These are phyloP conservation scores for Beauveria brongniartii DNA, from an alignment of 2,329 filamentous ascomycete species.

Conservation along the genomic window DNA sequence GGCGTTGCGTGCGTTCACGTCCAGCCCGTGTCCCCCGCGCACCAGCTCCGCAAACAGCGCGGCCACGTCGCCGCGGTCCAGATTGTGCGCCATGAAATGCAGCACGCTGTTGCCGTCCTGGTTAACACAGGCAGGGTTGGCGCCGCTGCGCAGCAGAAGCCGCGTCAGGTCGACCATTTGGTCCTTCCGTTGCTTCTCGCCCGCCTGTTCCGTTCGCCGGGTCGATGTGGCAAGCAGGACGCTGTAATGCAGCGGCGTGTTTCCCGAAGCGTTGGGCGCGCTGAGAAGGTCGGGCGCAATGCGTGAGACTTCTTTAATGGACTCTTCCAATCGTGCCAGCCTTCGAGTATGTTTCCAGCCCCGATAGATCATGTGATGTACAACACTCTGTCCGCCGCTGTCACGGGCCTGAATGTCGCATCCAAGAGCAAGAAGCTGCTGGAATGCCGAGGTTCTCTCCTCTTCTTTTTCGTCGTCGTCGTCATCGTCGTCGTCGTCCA, in stretches of 20 bases:
- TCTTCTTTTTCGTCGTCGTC: background rate
- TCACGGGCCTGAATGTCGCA: background rate
- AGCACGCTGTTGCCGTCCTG: background rate
- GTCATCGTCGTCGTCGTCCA: background rate
- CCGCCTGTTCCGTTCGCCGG: background rate
- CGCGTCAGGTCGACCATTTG: background rate
- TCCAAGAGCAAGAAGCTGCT: background rate
- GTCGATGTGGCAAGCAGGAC: background rate
- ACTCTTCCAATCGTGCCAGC: background rate
- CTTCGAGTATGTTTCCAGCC: background rate
- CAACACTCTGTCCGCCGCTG: background rate
- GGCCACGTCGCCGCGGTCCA: background rate
- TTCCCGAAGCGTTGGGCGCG: background rate
- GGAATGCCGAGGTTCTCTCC: background rate
- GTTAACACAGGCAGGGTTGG: background rate
- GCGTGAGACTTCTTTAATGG: background rate
- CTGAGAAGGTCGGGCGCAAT: background rate
- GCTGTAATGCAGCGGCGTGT: constrained; percentile 5
- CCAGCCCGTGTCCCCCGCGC: background rate
- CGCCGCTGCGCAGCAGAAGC: background rate
- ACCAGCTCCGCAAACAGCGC: constrained; percentile 11
- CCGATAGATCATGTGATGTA: constrained; percentile 2
- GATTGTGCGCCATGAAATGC: background rate
- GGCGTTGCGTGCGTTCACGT: constrained; percentile 14
- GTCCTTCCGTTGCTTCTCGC: background rate